Evolutionary conservation across 139 green algal species (phyloP).

Genomic region (Coelastrella sp.): DNA sequence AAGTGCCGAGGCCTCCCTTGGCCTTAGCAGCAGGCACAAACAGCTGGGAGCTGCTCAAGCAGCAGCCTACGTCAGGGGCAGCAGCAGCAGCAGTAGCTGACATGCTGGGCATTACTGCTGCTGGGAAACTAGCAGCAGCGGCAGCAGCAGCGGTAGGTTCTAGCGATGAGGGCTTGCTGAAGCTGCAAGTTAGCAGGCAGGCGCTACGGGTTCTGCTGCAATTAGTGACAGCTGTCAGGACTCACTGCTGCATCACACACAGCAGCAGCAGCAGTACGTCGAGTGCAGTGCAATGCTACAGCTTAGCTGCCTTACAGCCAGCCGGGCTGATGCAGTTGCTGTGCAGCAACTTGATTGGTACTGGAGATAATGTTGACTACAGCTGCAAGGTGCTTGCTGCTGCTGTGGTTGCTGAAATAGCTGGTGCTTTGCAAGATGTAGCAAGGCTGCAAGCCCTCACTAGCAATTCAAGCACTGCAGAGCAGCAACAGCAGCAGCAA

Average conservation of each 20-base stretch:
- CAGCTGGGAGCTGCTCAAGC: constrained; percentile 29
- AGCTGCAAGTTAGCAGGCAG: constrained; percentile 18
- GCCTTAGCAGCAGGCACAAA: constrained; percentile 15
- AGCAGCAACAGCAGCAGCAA: constrained; percentile 23
- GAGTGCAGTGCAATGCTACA: neutral
- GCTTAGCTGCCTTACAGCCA: constrained; percentile 24
- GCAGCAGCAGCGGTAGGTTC: neutral
- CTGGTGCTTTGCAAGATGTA: neutral
- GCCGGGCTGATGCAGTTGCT: constrained; percentile 33
- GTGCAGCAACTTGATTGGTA: neutral
- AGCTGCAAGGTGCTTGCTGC: constrained; percentile 52
- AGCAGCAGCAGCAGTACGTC: constrained; percentile 33
- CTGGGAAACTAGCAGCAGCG: neutral
- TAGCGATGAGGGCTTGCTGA: neutral
- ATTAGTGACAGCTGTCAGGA: neutral
- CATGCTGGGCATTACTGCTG: neutral
- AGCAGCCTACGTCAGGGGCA: constrained; percentile 12
- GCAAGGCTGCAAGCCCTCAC: neutral
- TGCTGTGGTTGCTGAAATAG: constrained; percentile 47
- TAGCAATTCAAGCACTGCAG: neutral
- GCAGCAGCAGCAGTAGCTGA: constrained; percentile 37
- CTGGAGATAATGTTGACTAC: constrained; percentile 32
- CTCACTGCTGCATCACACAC: neutral
- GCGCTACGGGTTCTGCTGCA: constrained; percentile 31
- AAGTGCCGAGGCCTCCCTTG: constrained; percentile 3